Percentiles rank a stretch among this genome's conserved stretches.
phyloP scores from a whole-genome alignment of 306 rosid genomes.

The Comarum palustre region DNA sequence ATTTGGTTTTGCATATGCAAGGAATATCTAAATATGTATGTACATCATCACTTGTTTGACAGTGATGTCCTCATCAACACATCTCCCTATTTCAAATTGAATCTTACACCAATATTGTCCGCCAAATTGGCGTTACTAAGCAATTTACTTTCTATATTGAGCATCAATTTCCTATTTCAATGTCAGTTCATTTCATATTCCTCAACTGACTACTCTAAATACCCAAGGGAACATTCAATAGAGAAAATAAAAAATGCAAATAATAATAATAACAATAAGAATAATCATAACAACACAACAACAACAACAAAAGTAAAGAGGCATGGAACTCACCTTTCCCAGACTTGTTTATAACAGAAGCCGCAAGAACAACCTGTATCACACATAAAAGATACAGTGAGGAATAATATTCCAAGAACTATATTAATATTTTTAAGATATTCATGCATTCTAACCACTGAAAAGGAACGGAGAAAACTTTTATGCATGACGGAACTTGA shows the following conservation, averaged over 20 bases:
- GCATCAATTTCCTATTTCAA: conserved; percentile 2
- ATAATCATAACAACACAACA: no score
- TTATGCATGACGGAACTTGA: not conserved
- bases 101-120: not conserved
- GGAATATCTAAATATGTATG: not conserved
- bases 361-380: conserved; percentile 85
- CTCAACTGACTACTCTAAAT: not conserved
- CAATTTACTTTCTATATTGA: not conserved
- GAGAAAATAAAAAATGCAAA: not conserved
- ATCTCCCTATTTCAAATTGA: not conserved
- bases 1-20: not conserved
- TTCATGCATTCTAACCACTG: not conserved
- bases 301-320: no score
- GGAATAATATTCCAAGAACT: conserved; percentile 5
- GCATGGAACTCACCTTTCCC: conserved; percentile 72
- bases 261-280: no score
- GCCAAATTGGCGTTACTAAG: not conserved
- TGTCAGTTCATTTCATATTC: not conserved
- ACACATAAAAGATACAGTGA: conserved; percentile 21
- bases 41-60: not conserved
- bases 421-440: not conserved
- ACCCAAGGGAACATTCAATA: not conserved
- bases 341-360: conserved; percentile 81
- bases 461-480: not conserved
- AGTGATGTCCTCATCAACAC: not conserved